Evolutionary conservation across 2,329 filamentous ascomycete genomes (phyloP), one percentile per base, ranked within the genome.

Genomic region (Rhytidhysteron rufulum): DNA sequence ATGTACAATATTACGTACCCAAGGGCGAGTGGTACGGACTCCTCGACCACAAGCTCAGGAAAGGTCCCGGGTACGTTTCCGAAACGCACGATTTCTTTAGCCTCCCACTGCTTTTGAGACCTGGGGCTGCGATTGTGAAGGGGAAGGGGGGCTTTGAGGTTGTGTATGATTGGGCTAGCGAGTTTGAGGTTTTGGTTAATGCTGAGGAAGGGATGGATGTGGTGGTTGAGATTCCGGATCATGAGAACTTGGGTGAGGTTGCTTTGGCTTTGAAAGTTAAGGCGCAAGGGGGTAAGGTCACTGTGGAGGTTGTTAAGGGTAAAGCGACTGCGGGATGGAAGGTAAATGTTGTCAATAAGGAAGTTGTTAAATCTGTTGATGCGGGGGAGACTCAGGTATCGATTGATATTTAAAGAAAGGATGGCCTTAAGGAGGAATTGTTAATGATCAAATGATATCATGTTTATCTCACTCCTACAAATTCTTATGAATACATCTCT

Each of bases 1-100:
- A 18, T n/a, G 44, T 59, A 18, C 45, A 40, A 4, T 55, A 65
- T 2, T 63, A 62, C 35, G 66, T 67, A 42, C 64, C 63, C 4
- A 45, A 21, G 3, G 47, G 44, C 32, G 41, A 47, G 27, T 47
- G 44, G 44, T 47, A 44, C 25, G 34, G 44, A 5, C 38, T 47
- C 11, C 10, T 47, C 1, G 44, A 47, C 20, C 11, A 37, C 31
- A 47, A 47, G 42, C 32, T 47, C 15, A 30, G 44, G 5, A 39
- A 8, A 17, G 44, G 44, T 10, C 44, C 44, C 11, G 41, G 38
- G 11, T 47, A 47, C 33, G 41, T 47, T 24, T 41, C 44, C 15
- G 44, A 47, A 17, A 34, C 34, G 11, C 37, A 32, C 25, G 39
- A 47, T 34, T 47, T 41, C 35, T 44, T 44, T 19, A 31, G 34